Base-by-base conservation (phyloP, 2,329 filamentous ascomycete species). In the Tolypocladium ovalisporum region DNA sequence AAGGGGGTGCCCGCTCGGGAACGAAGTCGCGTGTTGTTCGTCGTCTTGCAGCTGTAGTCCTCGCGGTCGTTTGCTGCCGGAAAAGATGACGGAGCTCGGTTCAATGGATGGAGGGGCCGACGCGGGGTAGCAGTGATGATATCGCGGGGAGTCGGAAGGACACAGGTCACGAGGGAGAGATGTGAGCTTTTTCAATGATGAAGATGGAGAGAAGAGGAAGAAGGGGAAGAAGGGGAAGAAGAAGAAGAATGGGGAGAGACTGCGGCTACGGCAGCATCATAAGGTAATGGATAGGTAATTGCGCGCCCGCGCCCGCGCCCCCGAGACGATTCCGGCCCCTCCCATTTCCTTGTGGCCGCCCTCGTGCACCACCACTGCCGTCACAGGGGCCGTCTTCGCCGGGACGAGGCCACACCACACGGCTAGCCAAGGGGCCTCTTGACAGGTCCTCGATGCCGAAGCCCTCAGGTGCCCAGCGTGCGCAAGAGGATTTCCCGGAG, bases 401-500 rank as follows among this genome's bases (percentile, higher is more conserved):
- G n/a, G n/a, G n/a, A n/a, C n/a, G n/a, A n/a, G n/a, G n/a, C 40
- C 9, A 2, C n/a, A 9, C 42, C 22, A 9, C 17, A 19, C 59
- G 59, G 59, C 52, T 61, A 59, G 56, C 56, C 47, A 58, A 58
- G 59, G n/a, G n/a, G 59, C 56, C 40, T 54, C 52, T n/a, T n/a
- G n/a, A n/a, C n/a, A 37, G 52, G 52, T 17, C 24, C 22, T 54
- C 51, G 52, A 42, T 47, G 4, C 54, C 54, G 54, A 37, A 39
- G 39, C 7, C 19, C 4, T 24, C 24, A 27, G 22, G 22, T 4
- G 44, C 22, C 37, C 52, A 37, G 22, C 17, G 37, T n/a, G 37
- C 32, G 60, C 65, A 70, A 70, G 68, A 70, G 66, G 68, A 70
- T 70, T 70, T 70, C 66, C 67, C 68, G 68, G 68, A 63, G 62